Base-by-base conservation (phyloP, 2,329 filamentous ascomycete genomes). In the Ascochyta rabiei region DNA sequence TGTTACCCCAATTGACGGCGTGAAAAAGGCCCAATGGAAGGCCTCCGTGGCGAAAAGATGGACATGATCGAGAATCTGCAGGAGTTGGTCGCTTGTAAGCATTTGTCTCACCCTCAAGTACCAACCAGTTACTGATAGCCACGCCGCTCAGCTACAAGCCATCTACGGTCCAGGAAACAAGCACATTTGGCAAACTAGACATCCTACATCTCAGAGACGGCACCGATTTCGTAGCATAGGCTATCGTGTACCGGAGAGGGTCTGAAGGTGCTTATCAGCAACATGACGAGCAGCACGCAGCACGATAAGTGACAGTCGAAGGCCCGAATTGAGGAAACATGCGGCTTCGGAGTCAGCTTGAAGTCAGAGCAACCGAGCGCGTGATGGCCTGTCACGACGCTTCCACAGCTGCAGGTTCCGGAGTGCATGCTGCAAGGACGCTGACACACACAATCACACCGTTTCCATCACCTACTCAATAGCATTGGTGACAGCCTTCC, bases 311-410 rank as follows among this genome's bases (percentile, higher is more conserved):
- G 6, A 13, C 3, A 30, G 4, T 30, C 6, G 28, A 30, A 30
- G 28, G 28, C 12, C 28, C 28, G 28, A 30, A 30, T 12, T 12
- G 10, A 15, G 28, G 5, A 24, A 38, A 15, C 2, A 2, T n/a
- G 33, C 31, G 24, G 18, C 5, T 10, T 26, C 15, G 19, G 39
- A 30, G 10, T 26, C 24, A 43, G 24, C 24, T 39, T 31, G 16
- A 40, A 13, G 39, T 28, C 51, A 16, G 43, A 23, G 40, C 5
- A 23, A 19, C 16, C 7, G 16, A 24, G 33, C 51, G 51, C 51
- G 28, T 48, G 39, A 53, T 13, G 40, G 19, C 19, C 19, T 48
- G 44, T 39, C 44, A 44, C 38, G 44, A 51, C 40, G n/a, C 15
- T 12, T 19, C 19, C 40, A 30, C 2, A 34, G 47, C 13, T n/a